Conservation (phyloP, 768 basidiomycete species). For the Kwoniella sp. region DNA sequence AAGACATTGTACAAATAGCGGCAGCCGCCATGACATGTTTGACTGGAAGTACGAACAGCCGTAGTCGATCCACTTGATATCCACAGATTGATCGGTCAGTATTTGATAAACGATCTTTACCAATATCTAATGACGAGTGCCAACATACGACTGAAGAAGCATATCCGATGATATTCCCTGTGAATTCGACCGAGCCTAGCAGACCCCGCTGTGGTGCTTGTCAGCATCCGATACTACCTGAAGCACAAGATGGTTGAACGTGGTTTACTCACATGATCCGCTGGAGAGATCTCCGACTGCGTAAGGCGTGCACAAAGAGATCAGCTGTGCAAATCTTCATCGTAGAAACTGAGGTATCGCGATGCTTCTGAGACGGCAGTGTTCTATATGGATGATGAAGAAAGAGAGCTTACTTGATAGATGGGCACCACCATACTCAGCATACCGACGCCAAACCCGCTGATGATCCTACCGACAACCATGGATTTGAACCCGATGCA, state of each 20-base stretch:
- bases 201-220: constrained; percentile 69
- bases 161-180: constrained; percentile 88
- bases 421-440: constrained; percentile 67
- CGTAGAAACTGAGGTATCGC: no score
- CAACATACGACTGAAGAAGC: constrained; percentile 78
- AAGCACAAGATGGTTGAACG: no score
- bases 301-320: constrained; percentile 7
- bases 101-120: neutral
- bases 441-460: constrained; percentile 87
- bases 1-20: constrained; percentile 82
- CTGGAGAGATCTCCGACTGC: constrained; percentile 92
- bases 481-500: constrained; percentile 76
- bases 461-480: constrained; percentile 78
- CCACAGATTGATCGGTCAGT: neutral
- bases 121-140: neutral
- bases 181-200: constrained; percentile 93
- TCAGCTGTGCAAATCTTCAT: constrained; percentile 18
- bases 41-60: constrained; percentile 85
- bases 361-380: no score
- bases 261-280: constrained; percentile 69
- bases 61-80: constrained; percentile 77
- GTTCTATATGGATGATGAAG: no score
- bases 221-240: no score
- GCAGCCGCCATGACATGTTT: constrained; percentile 87
- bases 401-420: constrained; percentile 38